Percentiles rank a stretch among this genome's conserved stretches.
Conservation (phyloP, 352 stramenopile species). For the Globisporangium cederbergense region DNA sequence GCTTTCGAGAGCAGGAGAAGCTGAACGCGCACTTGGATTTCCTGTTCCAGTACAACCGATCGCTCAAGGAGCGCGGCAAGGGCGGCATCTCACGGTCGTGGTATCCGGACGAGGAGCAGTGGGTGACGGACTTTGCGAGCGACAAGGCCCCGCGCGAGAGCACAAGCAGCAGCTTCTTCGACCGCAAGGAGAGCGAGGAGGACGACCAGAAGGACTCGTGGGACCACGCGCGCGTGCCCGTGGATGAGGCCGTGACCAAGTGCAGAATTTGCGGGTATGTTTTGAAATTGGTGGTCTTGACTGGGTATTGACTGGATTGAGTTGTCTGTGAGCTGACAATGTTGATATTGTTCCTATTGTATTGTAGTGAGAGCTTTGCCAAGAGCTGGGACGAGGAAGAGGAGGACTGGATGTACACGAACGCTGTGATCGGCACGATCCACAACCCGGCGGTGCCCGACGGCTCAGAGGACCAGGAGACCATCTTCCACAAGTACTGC, state of each 20-base stretch:
- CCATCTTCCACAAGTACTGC: constrained; percentile 90
- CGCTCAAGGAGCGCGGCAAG: constrained; percentile 77
- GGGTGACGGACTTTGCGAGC: constrained; percentile 67
- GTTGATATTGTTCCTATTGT: too few species aligned
- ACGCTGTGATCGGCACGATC: constrained; percentile 76
- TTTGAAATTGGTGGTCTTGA: too few species aligned
- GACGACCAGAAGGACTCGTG: constrained; percentile 53
- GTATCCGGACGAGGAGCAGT: constrained; percentile 82
- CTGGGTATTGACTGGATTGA: too few species aligned
- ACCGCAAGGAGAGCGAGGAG: constrained; percentile 49
- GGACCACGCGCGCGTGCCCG: constrained; percentile 68
- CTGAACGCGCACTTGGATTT: constrained; percentile 83
- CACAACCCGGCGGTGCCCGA: constrained; percentile 38
- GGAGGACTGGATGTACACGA: constrained; percentile 90
- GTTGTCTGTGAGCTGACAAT: too few species aligned
- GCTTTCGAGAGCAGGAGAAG: constrained; percentile 76
- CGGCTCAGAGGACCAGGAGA: constrained; percentile 42
- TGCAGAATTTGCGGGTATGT: constrained; percentile 81
- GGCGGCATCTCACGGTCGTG: constrained; percentile 78
- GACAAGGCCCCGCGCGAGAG: constrained; percentile 59
- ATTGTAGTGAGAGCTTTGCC: constrained; percentile 59
- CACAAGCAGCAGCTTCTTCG: constrained; percentile 79
- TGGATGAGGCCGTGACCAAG: constrained; percentile 74
- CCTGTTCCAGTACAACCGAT: constrained; percentile 83
- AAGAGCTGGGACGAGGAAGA: constrained; percentile 89